These are phyloP conservation scores for Nymphaea colorata DNA, from an alignment of 164 flowering plant species.

Conservation along the genomic window DNA sequence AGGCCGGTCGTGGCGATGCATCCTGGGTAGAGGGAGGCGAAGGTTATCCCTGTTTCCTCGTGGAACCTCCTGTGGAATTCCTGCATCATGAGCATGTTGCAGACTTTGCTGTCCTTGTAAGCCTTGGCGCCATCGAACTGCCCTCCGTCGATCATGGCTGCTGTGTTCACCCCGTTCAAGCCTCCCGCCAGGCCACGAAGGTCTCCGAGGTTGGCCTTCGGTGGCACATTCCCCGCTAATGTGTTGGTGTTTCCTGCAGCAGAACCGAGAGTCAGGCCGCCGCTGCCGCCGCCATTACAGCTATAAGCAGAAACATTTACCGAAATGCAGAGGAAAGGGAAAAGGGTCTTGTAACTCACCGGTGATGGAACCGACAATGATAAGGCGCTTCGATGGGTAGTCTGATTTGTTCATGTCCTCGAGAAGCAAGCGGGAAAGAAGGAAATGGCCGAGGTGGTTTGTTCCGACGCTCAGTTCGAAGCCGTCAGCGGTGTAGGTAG, in stretches of 20 bases:
- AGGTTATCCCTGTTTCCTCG: constrained; percentile 84
- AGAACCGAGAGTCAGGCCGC: too few species aligned
- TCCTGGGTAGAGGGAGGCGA: constrained; percentile 95
- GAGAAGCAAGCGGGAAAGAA: constrained; percentile 66
- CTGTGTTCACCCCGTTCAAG: constrained; percentile 64
- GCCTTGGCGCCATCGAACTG: constrained; percentile 97
- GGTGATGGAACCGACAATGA: constrained; percentile 94
- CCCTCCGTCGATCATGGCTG: constrained; percentile 93
- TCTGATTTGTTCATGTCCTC: constrained; percentile 79
- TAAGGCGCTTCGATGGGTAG: constrained; percentile 76
- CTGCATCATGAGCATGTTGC: constrained; percentile 99
- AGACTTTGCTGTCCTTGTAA: constrained; percentile 99
- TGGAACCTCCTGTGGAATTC: constrained; percentile 94
- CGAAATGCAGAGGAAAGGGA: neutral
- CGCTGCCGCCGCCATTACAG: too few species aligned
- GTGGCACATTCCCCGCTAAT: constrained; percentile 96
- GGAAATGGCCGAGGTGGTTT: constrained; percentile 94
- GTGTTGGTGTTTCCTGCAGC: constrained; percentile 85
- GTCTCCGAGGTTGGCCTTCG: constrained; percentile 98
- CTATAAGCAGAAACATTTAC: neutral
- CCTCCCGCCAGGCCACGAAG: constrained; percentile 91
- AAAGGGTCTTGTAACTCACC: constrained; percentile 26
- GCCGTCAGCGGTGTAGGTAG: constrained; percentile 84
- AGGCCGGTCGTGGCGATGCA: constrained; percentile 94
- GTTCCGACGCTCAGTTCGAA: constrained; percentile 93